These are phyloP conservation scores for Tuber indicum DNA, from an alignment of 495 filamentous ascomycete genomes.

Conservation along the genomic window DNA sequence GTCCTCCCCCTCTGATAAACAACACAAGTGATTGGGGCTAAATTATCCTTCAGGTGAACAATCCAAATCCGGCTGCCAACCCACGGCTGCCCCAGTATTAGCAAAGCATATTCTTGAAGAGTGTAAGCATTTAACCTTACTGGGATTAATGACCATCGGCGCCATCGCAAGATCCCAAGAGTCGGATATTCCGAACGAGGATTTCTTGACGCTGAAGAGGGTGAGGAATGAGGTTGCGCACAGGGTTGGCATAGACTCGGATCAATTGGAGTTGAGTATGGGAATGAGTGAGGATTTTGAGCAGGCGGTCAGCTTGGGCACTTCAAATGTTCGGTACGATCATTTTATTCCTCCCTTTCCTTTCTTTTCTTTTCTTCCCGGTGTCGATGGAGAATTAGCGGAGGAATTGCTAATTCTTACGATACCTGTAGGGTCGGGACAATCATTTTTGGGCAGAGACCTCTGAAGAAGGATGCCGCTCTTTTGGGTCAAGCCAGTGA, in stretches of 20 bases:
- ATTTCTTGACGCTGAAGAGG: conserved; percentile 65
- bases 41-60: conserved; percentile 52
- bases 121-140: conserved; percentile 66
- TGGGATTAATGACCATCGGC: conserved; percentile 94
- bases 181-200: conserved; percentile 79
- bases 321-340: conserved; percentile 62
- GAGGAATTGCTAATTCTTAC: background rate
- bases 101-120: conserved; percentile 59
- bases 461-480: conserved; percentile 50
- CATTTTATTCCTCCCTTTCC: background rate
- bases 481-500: background rate
- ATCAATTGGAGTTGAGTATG: conserved; percentile 55
- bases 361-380: background rate
- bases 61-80: conserved; percentile 73
- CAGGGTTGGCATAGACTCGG: conserved; percentile 45
- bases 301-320: conserved; percentile 74
- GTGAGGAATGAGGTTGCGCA: conserved; percentile 57
- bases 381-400: background rate
- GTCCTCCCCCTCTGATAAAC: background rate
- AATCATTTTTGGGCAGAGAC: conserved; percentile 81
- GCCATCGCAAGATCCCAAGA: conserved; percentile 75
- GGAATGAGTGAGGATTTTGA: conserved; percentile 95
- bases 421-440: conserved; percentile 62
- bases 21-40: background rate
- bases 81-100: conserved; percentile 55